Conservation (phyloP, 169 alveolate genomes). For the Haemoproteus tartakovskyi region DNA sequence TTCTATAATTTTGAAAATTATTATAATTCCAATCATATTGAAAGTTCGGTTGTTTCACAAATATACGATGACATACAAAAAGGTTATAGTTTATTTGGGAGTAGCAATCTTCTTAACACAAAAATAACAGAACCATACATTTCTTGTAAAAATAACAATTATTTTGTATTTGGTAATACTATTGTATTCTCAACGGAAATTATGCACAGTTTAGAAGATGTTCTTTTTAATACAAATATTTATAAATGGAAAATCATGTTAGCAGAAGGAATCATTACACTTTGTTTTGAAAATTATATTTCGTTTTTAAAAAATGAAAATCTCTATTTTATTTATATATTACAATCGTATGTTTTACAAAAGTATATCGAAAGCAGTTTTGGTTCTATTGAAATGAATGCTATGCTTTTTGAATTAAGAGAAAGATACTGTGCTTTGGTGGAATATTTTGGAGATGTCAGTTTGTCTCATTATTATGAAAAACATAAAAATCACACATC, state of each 20-base stretch:
- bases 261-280: constrained; percentile 47
- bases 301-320: constrained; percentile 6
- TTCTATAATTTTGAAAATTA: constrained; percentile 8
- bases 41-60: constrained; percentile 24
- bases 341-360: constrained; percentile 12
- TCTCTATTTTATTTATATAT: constrained; percentile 18
- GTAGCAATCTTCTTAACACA: constrained; percentile 31
- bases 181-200: constrained; percentile 17
- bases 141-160: constrained; percentile 14
- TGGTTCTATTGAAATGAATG: constrained; percentile 58
- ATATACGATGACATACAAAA: constrained; percentile 27
- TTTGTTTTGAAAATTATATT: constrained; percentile 35
- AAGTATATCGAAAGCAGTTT: constrained; percentile 25
- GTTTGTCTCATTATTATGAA: constrained; percentile 1
- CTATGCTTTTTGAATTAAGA: constrained; percentile 37
- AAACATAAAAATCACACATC: not conserved
- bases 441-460: constrained; percentile 52
- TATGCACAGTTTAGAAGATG: constrained; percentile 28
- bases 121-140: constrained; percentile 54
- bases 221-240: constrained; percentile 28
- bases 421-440: constrained; percentile 49
- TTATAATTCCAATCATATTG: constrained; percentile 31
- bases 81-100: constrained; percentile 46
- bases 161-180: constrained; percentile 38
- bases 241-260: constrained; percentile 29